These are phyloP conservation scores for Cercospora sp. DNA, from an alignment of 2,329 filamentous ascomycete genomes.

Conservation along the genomic window DNA sequence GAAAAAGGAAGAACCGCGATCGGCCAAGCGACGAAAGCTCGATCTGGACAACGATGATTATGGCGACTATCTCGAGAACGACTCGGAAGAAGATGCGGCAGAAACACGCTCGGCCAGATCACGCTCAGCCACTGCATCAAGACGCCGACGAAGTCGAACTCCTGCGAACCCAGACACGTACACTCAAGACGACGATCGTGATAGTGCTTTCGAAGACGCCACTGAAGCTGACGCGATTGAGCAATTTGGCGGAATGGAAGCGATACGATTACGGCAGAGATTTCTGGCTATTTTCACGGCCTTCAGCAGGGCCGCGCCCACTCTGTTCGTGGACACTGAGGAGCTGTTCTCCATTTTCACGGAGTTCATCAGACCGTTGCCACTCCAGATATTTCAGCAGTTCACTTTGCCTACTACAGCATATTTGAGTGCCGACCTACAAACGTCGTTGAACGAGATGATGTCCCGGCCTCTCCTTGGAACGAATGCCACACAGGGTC, in stretches of 20 bases:
- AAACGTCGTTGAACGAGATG: conserved; percentile 56
- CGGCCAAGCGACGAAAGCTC: conserved; percentile 53
- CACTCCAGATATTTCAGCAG: conserved; percentile 58
- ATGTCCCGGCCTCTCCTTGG: conserved; percentile 55
- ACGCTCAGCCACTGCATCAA: conserved; percentile 16
- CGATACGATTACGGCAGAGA: conserved; percentile 63
- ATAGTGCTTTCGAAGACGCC: conserved; percentile 7
- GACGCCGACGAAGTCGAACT: conserved; percentile 10
- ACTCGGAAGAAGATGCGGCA: conserved; percentile 30
- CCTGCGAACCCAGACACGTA: conserved; percentile 7
- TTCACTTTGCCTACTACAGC: conserved; percentile 52
- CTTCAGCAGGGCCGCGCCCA: conserved; percentile 35
- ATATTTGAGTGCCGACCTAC: conserved; percentile 42
- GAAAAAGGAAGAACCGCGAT: conserved; percentile 53
- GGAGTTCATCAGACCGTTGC: conserved; percentile 59
- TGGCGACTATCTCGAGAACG: conserved; percentile 40
- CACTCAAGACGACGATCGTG: conserved; percentile 13
- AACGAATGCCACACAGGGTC: conserved; percentile 43
- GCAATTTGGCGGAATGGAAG: conserved; percentile 50
- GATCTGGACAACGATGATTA: conserved; percentile 56
- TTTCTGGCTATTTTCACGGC: conserved; percentile 57
- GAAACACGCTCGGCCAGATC: conserved; percentile 20
- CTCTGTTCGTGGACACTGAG: conserved; percentile 52
- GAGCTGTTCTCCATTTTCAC: conserved; percentile 62
- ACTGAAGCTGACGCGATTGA: conserved; percentile 13